Base-by-base conservation (phyloP, 192 early-diverging fungal species). In the Dimargaris cristalligena region DNA sequence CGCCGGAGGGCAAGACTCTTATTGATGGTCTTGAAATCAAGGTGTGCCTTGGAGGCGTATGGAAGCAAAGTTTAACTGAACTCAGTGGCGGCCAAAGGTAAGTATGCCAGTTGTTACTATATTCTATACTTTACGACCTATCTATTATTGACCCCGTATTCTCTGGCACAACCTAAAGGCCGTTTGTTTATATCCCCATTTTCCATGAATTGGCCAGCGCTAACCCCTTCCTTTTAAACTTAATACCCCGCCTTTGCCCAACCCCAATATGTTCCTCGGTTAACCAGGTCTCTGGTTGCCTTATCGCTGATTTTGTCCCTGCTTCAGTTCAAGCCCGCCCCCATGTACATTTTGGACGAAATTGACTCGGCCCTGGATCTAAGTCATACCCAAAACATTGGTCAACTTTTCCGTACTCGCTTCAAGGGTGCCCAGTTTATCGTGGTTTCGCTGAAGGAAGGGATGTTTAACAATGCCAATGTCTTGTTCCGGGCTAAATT, bases 321-420 rank as follows among this genome's bases (percentile, higher is more conserved):
- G 26, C 77, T 99, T 14, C 91, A 95, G 78, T 97, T 90, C 68
- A 99, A 99, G 66, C 96, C 96, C 11, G 96, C 96, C 0, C 96
- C 96, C 16, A 96, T 99, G 96, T 99, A 99, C 71, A 96, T 99
- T 70, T 68, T 99, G 35, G 96, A 99, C 70, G 96, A 99, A 73
- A 90, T 99, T 13, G 96, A 99, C 73, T 88, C 94, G 14, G 96
- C 96, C 10, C 78, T 99, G 13, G 96, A 99, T 79, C 71, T 90
- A 33, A 92, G 90, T 9, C 96, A 99, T 64, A 99, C 96, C 2
- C 94, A 99, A 66, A 97, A 97, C 67, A 99, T 99, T 65, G 96
- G 96, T 1, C 86, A 90, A 62, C 71, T 99, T 25, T 74, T 97
- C 52, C 76, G 85, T 47, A 92, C 85, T 1, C 68, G 96, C 33